These are phyloP conservation scores for Camelina neglecta DNA, from an alignment of 345 rosid genomes.

Conservation along the genomic window DNA sequence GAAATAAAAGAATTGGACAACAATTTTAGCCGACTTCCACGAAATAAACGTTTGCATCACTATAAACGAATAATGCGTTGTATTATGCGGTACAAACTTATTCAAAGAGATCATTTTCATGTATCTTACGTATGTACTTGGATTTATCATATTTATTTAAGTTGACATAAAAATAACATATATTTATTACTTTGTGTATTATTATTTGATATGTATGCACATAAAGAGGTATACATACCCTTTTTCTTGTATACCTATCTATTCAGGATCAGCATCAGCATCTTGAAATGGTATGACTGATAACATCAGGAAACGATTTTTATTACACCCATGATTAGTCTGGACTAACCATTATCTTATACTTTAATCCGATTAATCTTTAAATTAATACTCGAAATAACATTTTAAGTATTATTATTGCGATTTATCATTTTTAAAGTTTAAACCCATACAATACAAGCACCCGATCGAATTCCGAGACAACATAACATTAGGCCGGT, in stretches of 20 bases:
- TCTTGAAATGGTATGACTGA: not conserved
- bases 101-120: not conserved
- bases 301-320: not conserved
- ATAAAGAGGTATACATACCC: not conserved
- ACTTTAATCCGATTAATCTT: not conserved
- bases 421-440: not conserved
- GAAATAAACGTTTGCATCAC: constrained; percentile 5
- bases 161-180: not conserved
- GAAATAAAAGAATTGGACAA: not conserved
- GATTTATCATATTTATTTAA: not conserved
- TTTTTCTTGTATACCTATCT: not conserved
- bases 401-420: not conserved
- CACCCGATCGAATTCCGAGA: not conserved
- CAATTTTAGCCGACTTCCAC: not conserved
- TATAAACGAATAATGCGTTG: constrained; percentile 20
- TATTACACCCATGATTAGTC: constrained; percentile 10
- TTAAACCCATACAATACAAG: constrained; percentile 4
- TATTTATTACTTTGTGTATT: not conserved
- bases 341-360: not conserved
- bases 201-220: not conserved
- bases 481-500: constrained; percentile 22
- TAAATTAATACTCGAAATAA: not conserved
- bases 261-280: not conserved
- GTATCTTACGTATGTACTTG: not conserved
- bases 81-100: constrained; percentile 14